Evolutionary conservation across 2,329 filamentous ascomycete genomes (phyloP).

Genomic region (Ciborinia camelliae): DNA sequence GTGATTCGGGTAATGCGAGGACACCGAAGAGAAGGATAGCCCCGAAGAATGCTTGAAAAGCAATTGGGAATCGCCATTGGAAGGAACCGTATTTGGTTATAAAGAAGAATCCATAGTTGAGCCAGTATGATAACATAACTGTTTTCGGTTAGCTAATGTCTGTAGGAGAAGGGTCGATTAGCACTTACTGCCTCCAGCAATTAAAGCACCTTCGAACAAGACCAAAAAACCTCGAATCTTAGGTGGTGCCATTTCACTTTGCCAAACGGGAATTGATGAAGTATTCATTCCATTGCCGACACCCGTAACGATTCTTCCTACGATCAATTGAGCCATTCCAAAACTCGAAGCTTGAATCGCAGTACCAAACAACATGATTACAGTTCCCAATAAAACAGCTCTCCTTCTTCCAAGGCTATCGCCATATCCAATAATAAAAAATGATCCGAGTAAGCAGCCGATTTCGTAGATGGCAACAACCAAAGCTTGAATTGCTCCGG

Average conservation of each 20-base stretch:
- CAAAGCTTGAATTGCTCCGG: conserved; percentile 42
- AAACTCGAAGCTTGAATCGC: conserved; percentile 42
- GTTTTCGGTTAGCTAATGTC: background rate
- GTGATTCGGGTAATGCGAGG: conserved; percentile 51
- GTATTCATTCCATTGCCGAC: conserved; percentile 51
- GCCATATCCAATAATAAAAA: conserved; percentile 56
- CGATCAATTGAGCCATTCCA: conserved; percentile 52
- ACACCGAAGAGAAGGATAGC: conserved; percentile 54
- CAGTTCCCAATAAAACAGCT: conserved; percentile 55
- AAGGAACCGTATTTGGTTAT: conserved; percentile 49
- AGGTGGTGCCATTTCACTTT: conserved; percentile 55
- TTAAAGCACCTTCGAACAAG: conserved; percentile 57
- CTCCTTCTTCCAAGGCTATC: conserved; percentile 55
- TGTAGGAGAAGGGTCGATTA: background rate
- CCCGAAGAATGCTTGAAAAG: conserved; percentile 57
- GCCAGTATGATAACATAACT: conserved; percentile 51
- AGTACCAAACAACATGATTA: conserved; percentile 57
- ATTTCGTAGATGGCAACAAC: conserved; percentile 55
- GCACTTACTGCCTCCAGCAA: conserved; percentile 47
- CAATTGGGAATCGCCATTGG: conserved; percentile 60
- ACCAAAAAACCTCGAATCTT: conserved; percentile 59
- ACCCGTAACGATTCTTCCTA: conserved; percentile 49
- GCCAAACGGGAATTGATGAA: conserved; percentile 54
- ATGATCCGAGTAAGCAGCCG: conserved; percentile 54
- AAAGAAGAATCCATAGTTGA: conserved; percentile 58